Base-by-base conservation (phyloP, 106 monocot genomes). In the Dioscorea alata region DNA sequence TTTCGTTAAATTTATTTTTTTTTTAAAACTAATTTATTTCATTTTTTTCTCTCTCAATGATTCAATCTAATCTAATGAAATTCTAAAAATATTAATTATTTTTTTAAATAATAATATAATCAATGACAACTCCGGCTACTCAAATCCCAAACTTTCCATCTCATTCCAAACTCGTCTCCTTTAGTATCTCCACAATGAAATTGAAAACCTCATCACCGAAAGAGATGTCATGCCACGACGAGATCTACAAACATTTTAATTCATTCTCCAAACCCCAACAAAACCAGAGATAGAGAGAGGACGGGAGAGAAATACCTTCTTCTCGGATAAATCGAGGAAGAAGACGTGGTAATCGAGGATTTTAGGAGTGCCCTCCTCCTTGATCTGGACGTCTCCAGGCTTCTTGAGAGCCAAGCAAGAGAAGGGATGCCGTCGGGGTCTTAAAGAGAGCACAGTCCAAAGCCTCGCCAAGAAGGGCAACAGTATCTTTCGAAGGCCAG, bases 181-280 rank as follows among this genome's bases (percentile, higher is more conserved):
- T 97, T 2, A 89, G 96, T 67, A 97, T 97, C 89, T 97, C 92
- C 22, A 97, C 96, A 35, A 97, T 57, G 62, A 89, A 89, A 71
- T 92, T 92, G 59, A 92, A 97, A 48, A 86, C 77, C 9, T 89
- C 92, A 32, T 92, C 86, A 14, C 89, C 96, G 33, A 97, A 61
- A 9, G 92, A 92, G 57, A 97, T 67, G 56, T 97, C 96, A 53
- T 97, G 96, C 96, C 96, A 97, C 4, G 96, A 92, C 12, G 96
- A 97, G 33, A 84, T 68, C 84, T 88, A 15, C 2, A 64, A 57
- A 1, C 53, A 12, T 33, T 16, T 20, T 0, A 1, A 53, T 25
- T 8, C 53, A 23, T 24, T 22, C 12, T 64, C 19, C 64, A 25
- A 2, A 42, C 25, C 48, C 4, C 28, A 34, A 12, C 18, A 34